Evolutionary conservation across 371 early-diverging fungal genomes (phyloP), one percentile per base, ranked within the genome.

Genomic region (Nematocida ausubeli): DNA sequence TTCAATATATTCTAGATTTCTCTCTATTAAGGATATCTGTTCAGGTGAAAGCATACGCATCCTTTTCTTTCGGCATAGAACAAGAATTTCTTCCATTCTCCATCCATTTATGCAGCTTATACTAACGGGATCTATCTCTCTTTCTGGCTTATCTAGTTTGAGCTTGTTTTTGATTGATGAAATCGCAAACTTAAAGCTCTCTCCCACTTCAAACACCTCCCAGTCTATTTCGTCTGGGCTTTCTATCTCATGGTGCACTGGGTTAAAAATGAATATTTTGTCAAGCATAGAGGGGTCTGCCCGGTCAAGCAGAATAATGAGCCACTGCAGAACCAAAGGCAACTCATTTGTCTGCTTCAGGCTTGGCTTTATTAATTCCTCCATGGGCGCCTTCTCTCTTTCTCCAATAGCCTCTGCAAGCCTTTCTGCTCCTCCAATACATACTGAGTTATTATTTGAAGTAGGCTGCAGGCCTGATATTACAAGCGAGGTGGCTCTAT

Each of bases 191-290:
- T 51, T 58, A n/a, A 32, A 51, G n/a, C 71, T 62, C 49, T 71
- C 71, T 60, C 42, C 22, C 2, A 22, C 58, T 50, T 71, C 71
- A 50, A 71, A 44, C 51, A 62, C 63, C 12, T 71, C 71, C 71
- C 71, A 71, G 52, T 71, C 50, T 22, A 62, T 35, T 28, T 42
- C 63, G 22, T 71, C 71, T 1, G 12, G 32, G 19, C 28, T 19
- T n/a, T 30, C n/a, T 16, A 62, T 22, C 35, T 50, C 37, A 12
- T 3, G 16, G 12, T 6, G 9, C 14, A 62, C 52, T 22, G 32
- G 16, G 35, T 58, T 71, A 24, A 71, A 62, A 7, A 62, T 12
- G 40, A 71, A 71, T 14, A 71, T 32, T 34, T 71, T 71, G 22
- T 62, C 52, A 14, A 71, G 63, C 32, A 62, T n/a, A 24, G 16